phyloP scores from a whole-genome alignment of 345 rosid species.

The Combretum micranthum region DNA sequence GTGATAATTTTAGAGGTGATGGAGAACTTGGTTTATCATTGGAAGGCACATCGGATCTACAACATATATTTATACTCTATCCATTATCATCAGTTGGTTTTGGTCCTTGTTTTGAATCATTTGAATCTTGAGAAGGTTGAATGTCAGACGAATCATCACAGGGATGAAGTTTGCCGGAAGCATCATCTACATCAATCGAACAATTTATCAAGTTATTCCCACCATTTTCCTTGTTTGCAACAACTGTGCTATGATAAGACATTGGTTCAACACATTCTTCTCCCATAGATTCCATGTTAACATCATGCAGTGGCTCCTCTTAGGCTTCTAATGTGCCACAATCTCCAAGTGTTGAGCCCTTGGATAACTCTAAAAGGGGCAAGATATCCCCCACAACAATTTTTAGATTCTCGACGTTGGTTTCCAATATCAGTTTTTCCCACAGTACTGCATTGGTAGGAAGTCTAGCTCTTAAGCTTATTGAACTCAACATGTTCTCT shows the following conservation, averaged over 20 bases:
- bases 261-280: constrained; percentile 11
- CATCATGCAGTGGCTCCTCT: constrained; percentile 6
- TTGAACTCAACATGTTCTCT: constrained; percentile 33
- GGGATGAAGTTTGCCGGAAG: not conserved
- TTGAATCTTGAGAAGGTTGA: not conserved
- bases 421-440: constrained; percentile 38
- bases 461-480: constrained; percentile 50
- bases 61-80: too few relatives aligned
- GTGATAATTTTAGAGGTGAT: too few relatives aligned
- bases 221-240: not conserved
- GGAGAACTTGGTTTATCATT: too few relatives aligned
- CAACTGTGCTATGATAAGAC: not conserved
- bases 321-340: not conserved
- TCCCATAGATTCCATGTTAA: constrained; percentile 16
- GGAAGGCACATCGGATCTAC: too few relatives aligned
- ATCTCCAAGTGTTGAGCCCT: not conserved
- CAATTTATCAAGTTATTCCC: not conserved
- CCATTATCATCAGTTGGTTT: too few relatives aligned
- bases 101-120: not conserved
- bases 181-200: not conserved
- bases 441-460: constrained; percentile 24
- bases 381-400: constrained; percentile 1
- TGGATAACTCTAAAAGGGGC: not conserved
- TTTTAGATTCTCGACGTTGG: constrained; percentile 33
- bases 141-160: too few relatives aligned